Evolutionary conservation across 1,284 basidiomycete species (phyloP).

Genomic region (Malassezia caprae): DNA sequence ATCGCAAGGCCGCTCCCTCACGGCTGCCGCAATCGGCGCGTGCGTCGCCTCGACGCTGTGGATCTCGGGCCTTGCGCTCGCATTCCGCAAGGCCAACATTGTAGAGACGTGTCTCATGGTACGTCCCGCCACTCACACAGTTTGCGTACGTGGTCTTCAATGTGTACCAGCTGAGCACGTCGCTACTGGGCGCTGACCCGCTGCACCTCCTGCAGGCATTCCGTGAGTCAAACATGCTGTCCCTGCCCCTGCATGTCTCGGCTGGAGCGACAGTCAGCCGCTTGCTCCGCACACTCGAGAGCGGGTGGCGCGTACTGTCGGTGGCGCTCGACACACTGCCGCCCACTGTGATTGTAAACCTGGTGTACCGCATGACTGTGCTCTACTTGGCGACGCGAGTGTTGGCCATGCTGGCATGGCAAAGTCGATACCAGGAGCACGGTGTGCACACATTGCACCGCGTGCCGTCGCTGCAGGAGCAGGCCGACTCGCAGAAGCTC

Average conservation of each 20-base stretch:
- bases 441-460: not conserved
- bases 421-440: not conserved
- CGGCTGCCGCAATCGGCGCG: constrained; percentile 39
- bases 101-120: constrained; percentile 44
- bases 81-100: constrained; percentile 43
- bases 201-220: constrained; percentile 42
- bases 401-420: constrained; percentile 22
- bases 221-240: constrained; percentile 20
- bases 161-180: constrained; percentile 38
- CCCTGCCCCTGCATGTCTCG: constrained; percentile 17
- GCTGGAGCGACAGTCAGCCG: constrained; percentile 11
- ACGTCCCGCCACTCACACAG: constrained; percentile 2
- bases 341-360: constrained; percentile 37
- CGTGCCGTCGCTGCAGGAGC: not conserved
- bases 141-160: constrained; percentile 46
- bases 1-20: constrained; percentile 29
- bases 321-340: constrained; percentile 37
- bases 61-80: constrained; percentile 45
- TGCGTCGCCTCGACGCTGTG: constrained; percentile 36
- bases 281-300: constrained; percentile 27
- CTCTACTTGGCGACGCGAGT: constrained; percentile 43
- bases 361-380: constrained; percentile 42
- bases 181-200: constrained; percentile 38
- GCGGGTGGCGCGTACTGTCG: constrained; percentile 30
- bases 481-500: not conserved